These are phyloP conservation scores for Ceratocystiopsis sp. DNA, from an alignment of 2,329 filamentous ascomycete genomes.

Conservation along the genomic window DNA sequence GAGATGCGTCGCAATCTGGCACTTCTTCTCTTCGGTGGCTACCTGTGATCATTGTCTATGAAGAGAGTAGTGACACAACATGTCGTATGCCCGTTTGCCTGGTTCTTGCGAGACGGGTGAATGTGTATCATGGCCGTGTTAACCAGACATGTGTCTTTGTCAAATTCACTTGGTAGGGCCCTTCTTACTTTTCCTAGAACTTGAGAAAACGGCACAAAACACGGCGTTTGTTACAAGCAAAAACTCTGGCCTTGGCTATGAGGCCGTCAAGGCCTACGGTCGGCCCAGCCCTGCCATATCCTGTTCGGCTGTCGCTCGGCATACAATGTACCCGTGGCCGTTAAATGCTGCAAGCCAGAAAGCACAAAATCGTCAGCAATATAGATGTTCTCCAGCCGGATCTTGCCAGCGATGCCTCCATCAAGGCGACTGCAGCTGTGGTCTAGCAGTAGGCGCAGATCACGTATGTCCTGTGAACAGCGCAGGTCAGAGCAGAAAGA, in stretches of 20 bases:
- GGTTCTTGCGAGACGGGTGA: too few species aligned
- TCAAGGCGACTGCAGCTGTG: conserved; percentile 13
- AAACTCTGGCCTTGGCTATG: conserved; percentile 15
- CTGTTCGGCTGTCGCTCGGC: conserved; percentile 14
- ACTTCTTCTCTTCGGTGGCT: too few species aligned
- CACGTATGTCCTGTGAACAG: conserved; percentile 19
- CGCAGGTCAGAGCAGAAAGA: conserved; percentile 11
- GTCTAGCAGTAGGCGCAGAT: conserved; percentile 13
- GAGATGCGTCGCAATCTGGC: too few species aligned
- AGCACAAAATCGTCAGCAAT: conserved; percentile 2
- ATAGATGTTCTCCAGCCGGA: conserved; percentile 15
- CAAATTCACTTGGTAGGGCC: too few species aligned
- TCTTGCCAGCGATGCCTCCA: conserved; percentile 16
- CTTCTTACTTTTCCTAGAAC: too few species aligned
- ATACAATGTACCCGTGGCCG: conserved; percentile 11
- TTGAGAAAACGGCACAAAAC: not conserved
- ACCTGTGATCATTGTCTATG: too few species aligned
- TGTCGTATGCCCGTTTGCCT: too few species aligned
- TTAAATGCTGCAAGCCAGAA: conserved; percentile 5
- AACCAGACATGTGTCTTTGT: too few species aligned
- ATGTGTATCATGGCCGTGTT: too few species aligned
- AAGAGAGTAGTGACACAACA: too few species aligned
- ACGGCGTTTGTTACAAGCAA: conserved; percentile 5
- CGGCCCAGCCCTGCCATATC: conserved; percentile 10
- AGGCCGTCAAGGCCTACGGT: conserved; percentile 11